A percentile compares a stretch with the other conserved stretches of the same genome.
phyloP scores from a whole-genome alignment of 352 stramenopile species.

The Phytophthora brassicae region DNA sequence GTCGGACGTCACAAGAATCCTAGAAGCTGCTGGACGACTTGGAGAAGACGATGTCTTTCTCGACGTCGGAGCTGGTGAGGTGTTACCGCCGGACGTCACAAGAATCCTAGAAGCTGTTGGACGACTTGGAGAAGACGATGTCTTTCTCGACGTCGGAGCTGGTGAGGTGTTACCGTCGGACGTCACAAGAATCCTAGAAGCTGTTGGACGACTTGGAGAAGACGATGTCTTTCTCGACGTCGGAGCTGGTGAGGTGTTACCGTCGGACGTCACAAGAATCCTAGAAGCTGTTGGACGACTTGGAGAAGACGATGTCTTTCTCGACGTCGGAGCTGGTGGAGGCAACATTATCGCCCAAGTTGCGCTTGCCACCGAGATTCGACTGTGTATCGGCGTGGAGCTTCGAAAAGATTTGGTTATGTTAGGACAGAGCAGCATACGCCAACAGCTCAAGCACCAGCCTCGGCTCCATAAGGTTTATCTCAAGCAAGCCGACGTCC shows the following conservation, averaged over 20 bases:
- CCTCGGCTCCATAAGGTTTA: not conserved
- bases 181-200: not conserved
- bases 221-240: conserved; percentile 9
- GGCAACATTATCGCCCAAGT: conserved; percentile 8
- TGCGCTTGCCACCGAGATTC: not conserved
- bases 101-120: conserved; percentile 1
- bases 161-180: not conserved
- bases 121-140: not conserved
- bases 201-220: not conserved
- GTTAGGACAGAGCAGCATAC: not conserved
- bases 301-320: conserved; percentile 1
- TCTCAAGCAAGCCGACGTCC: not conserved
- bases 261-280: no score
- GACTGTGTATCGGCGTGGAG: not conserved
- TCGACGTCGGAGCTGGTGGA: conserved; percentile 6
- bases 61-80: conserved; percentile 1
- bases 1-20: not conserved
- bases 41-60: conserved; percentile 5
- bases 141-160: conserved; percentile 7
- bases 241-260: not conserved
- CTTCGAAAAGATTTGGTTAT: not conserved
- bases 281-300: not conserved
- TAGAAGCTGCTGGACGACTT: not conserved
- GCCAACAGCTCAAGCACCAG: not conserved
- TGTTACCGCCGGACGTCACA: not conserved